Base-by-base conservation (phyloP, 176 grass and related monocot species). In the Melocanna baccifera region DNA sequence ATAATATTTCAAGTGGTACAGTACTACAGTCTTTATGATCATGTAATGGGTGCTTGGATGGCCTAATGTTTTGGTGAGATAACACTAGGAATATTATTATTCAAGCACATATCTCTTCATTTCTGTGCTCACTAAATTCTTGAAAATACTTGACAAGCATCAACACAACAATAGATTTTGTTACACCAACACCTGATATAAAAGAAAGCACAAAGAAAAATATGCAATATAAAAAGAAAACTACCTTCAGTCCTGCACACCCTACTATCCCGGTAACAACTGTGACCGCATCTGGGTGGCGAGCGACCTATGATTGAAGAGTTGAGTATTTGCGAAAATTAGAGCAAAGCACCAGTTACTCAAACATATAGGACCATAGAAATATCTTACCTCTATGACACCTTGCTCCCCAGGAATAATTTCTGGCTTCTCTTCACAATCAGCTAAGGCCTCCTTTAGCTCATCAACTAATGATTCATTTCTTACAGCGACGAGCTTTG, bases 351-450 rank as follows among this genome's bases (percentile, higher is more conserved):
- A 78, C 12, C 19, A 78, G 55, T 77, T 77, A 50, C 71, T 77
- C 13, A 6, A 56, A 63, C 55, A 56, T 12, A 70, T 16, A 69
- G 68, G 26, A 79, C 69, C 9, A 70, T 4, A 77, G 70, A 76
- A 89, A 79, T 46, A 75, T 11, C 62, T 61, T 61, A 94, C 96
- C 90, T 99, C 96, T 74, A 96, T 76, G 55, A 96, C 78, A 75
- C 96, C 96, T 92, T 99, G 68, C 70, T 99, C 96, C 72, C 96
- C 96, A 66, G 96, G 93, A 87, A 99, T 99, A 79, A 99, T 99
- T 83, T 99, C 93, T 85, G 93, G 93, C 83, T 92, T 99, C 32
- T 92, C 55, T 16, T 99, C 93, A 81, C 83, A 93, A 84, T 89
- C 96, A 91, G 93, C 96, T 87, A 99, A 81, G 47, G 96, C 96